These are phyloP conservation scores for Amphicarpaea edgeworthii DNA, from an alignment of 306 rosid species.

Conservation along the genomic window DNA sequence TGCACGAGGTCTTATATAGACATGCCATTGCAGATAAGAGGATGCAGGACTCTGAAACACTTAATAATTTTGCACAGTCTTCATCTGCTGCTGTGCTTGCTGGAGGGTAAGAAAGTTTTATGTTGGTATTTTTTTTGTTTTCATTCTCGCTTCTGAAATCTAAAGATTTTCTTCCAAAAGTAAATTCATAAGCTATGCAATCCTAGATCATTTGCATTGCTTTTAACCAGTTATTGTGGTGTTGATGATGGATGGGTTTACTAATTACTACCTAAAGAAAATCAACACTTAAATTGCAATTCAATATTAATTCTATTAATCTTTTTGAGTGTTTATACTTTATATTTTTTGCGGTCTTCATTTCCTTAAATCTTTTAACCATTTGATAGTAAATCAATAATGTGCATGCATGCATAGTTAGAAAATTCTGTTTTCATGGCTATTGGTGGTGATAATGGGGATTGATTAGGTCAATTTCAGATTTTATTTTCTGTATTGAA, in stretches of 20 bases:
- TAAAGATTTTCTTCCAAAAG: slow-evolving; percentile 25
- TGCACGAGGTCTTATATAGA: slow-evolving; percentile 63
- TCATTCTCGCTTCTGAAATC: slow-evolving; percentile 28
- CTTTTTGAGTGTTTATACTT: slow-evolving; percentile 4
- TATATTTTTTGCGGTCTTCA: background rate
- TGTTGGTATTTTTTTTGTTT: slow-evolving; percentile 20
- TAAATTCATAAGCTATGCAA: slow-evolving; percentile 8
- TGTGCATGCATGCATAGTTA: background rate
- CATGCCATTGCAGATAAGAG: slow-evolving; percentile 86
- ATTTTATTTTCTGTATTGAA: slow-evolving; percentile 16
- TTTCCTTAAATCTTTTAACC: background rate
- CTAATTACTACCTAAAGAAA: slow-evolving; percentile 4
- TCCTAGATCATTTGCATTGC: slow-evolving; percentile 21
- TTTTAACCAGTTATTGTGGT: slow-evolving; percentile 24
- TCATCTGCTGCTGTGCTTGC: slow-evolving; percentile 57
- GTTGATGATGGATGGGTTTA: slow-evolving; percentile 12
- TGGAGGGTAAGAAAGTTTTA: slow-evolving; percentile 64
- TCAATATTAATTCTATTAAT: slow-evolving; percentile 17
- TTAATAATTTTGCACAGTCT: slow-evolving; percentile 50
- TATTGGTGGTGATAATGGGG: background rate
- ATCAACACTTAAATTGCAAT: slow-evolving; percentile 16
- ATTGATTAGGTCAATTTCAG: background rate
- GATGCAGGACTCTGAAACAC: slow-evolving; percentile 65
- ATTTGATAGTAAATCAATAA: background rate
- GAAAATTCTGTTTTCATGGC: slow-evolving; percentile 17